phyloP scores from a whole-genome alignment of 2,329 filamentous ascomycete species.

The Xylaria sp. region DNA sequence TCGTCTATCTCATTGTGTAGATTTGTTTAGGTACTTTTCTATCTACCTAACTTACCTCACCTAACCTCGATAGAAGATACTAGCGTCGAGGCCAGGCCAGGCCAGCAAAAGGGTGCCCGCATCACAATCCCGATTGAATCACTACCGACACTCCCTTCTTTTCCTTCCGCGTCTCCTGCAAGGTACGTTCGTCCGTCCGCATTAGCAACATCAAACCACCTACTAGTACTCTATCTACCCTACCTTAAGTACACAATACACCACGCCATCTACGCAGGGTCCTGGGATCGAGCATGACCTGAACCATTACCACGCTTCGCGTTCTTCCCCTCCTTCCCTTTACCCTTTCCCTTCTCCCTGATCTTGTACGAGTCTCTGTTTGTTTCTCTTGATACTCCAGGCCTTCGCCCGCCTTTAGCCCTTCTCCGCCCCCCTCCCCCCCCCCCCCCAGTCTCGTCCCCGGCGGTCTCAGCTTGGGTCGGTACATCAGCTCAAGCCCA shows the following conservation, averaged over 20 bases:
- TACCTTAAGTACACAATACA: background rate
- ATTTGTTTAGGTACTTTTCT: too few species aligned
- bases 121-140: slow-evolving; percentile 36
- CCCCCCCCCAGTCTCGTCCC: slow-evolving; percentile 25
- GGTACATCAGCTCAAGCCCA: slow-evolving; percentile 21
- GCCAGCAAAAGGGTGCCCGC: slow-evolving; percentile 29
- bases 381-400: background rate
- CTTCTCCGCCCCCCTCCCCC: slow-evolving; percentile 11
- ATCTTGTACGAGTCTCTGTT: slow-evolving; percentile 2
- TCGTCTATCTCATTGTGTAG: background rate
- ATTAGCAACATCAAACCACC: background rate
- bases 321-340: background rate
- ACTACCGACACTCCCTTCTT: slow-evolving; percentile 31
- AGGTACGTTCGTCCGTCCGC: slow-evolving; percentile 23
- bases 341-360: background rate
- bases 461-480: slow-evolving; percentile 24
- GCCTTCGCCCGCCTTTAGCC: slow-evolving; percentile 1
- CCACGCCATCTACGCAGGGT: slow-evolving; percentile 1
- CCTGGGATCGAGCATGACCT: slow-evolving; percentile 16
- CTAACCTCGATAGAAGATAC: background rate
- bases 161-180: slow-evolving; percentile 11
- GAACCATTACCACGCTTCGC: slow-evolving; percentile 15
- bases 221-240: too few species aligned
- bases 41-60: background rate
- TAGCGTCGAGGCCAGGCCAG: slow-evolving; percentile 12